Conservation (phyloP, 2,329 filamentous ascomycete species). For the Lojkania enalia region DNA sequence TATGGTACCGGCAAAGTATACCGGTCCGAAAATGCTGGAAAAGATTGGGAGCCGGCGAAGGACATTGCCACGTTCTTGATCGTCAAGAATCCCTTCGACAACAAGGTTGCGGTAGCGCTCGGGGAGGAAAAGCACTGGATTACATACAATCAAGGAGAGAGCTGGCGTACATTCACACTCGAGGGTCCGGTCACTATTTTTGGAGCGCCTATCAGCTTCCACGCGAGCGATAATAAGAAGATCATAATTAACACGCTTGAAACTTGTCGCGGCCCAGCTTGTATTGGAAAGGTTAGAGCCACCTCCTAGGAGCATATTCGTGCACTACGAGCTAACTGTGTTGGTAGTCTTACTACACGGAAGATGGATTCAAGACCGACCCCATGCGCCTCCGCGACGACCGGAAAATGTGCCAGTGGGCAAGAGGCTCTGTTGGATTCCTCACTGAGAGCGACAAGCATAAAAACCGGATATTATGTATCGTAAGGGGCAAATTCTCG, state of each 20-base stretch:
- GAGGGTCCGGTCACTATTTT: constrained; percentile 56
- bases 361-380: constrained; percentile 75
- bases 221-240: constrained; percentile 79
- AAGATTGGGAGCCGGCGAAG: constrained; percentile 69
- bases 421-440: constrained; percentile 75
- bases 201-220: constrained; percentile 71
- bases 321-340: constrained; percentile 15
- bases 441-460: constrained; percentile 67
- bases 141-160: constrained; percentile 79
- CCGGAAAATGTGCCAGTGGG: constrained; percentile 83
- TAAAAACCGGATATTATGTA: constrained; percentile 75
- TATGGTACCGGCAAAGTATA: constrained; percentile 65
- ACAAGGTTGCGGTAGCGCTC: constrained; percentile 77
- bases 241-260: constrained; percentile 72
- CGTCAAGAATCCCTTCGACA: constrained; percentile 76
- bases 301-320: constrained; percentile 46
- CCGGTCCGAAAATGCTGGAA: constrained; percentile 80
- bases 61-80: constrained; percentile 57
- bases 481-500: constrained; percentile 73
- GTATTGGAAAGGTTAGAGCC: constrained; percentile 62
- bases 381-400: constrained; percentile 67
- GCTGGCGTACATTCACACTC: constrained; percentile 75
- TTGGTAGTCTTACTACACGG: constrained; percentile 68
- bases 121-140: constrained; percentile 77
- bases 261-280: constrained; percentile 43